Base-by-base conservation (phyloP, 2,329 filamentous ascomycete genomes). In the Penicillium polonicum region DNA sequence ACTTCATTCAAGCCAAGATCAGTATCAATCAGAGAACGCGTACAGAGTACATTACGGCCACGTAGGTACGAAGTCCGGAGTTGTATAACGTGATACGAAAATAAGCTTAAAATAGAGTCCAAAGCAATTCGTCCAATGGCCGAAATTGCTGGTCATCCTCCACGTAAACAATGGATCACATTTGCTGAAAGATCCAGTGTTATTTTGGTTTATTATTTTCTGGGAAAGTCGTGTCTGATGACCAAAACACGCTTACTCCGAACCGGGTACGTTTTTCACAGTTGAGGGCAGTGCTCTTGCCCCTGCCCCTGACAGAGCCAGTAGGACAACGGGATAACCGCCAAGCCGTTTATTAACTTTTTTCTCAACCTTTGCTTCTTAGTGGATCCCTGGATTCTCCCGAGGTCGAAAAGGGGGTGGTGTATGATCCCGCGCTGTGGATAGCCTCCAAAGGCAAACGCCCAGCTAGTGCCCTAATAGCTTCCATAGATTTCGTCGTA, bases 281-380 rank as follows among this genome's bases (percentile, higher is more conserved):
- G n/a, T 13, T 12, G 31, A 48, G 15, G 45, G 45, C 31, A 35
- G 31, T 36, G 21, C 45, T n/a, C 7, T 46, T 6, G 12, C 19
- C 27, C 25, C 17, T 46, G 6, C 48, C 23, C 48, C 33, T 51
- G 38, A 51, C 21, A 27, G 39, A 33, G 39, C 38, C 38, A 52
- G 39, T 36, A 48, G 31, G 19, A 45, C 21, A 36, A 44, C 29
- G 31, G 19, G 17, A 46, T 36, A 52, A 45, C 23, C 21, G 50
- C 50, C 50, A 52, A 52, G 50, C 21, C 41, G n/a, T 27, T 27
- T 25, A 35, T 45, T 52, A n/a, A 17, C 12, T 50, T 36, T 45
- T 43, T 15, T 25, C 50, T 17, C 50, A 52, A 52, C 41, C 39
- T 35, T 52, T 45, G 50, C 27, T 27, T 35, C 33, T 36, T 27